Percentiles rank a stretch among this genome's conserved stretches.
phyloP scores from a whole-genome alignment of 2,329 filamentous ascomycete genomes.

The Fusarium sp. region DNA sequence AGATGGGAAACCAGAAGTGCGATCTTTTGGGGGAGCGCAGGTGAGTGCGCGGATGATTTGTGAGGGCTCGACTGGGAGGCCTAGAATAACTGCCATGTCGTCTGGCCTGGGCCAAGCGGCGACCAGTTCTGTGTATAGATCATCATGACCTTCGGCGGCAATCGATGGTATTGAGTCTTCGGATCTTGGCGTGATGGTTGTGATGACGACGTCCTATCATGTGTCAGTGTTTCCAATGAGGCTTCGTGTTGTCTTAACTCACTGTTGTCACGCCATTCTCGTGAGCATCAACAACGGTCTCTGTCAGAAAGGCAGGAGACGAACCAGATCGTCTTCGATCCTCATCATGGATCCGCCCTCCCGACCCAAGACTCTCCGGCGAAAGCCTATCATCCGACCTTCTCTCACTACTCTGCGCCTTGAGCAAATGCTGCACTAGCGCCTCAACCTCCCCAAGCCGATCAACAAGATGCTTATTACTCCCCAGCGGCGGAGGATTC shows the following conservation, averaged over 20 bases:
- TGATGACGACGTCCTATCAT: not conserved
- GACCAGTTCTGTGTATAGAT: conserved; percentile 49
- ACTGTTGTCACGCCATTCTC: not conserved
- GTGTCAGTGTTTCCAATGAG: not conserved
- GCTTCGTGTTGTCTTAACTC: not conserved
- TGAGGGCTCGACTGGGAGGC: conserved; percentile 46
- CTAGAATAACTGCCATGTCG: conserved; percentile 53
- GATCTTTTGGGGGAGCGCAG: conserved; percentile 42
- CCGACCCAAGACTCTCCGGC: not conserved
- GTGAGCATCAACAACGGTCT: not conserved
- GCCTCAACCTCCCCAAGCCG: conserved; percentile 53
- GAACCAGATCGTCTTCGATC: not conserved
- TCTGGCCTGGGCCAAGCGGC: conserved; percentile 53
- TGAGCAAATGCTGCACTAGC: conserved; percentile 48
- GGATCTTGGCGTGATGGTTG: not conserved
- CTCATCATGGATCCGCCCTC: not conserved
- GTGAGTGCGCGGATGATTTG: conserved; percentile 52
- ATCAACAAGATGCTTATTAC: conserved; percentile 41
- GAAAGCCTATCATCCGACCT: not conserved
- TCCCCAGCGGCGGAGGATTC: conserved; percentile 30
- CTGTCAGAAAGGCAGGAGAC: not conserved
- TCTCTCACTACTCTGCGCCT: not conserved
- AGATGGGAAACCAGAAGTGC: conserved; percentile 24
- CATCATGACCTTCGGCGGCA: not conserved
- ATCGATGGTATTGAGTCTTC: not conserved